Evolutionary conservation across 2,329 filamentous ascomycete species (phyloP), one percentile per base, ranked within the genome.

Genomic region (Ceratocystis cubensis): DNA sequence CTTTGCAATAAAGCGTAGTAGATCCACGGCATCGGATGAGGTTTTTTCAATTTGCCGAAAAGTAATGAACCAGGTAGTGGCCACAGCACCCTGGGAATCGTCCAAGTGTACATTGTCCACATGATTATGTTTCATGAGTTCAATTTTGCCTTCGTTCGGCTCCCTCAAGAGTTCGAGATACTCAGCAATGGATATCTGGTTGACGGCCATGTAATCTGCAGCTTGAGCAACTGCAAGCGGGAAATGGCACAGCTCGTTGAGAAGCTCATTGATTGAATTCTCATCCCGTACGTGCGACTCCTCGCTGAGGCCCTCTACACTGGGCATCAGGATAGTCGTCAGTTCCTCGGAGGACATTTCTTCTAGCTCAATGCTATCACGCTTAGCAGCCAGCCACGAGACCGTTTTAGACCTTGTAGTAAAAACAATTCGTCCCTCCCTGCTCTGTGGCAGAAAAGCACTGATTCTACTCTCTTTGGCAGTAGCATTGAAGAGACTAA

Each of bases 401-500:
- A 28, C 59, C 13, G 46, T 5, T 15, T 37, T 5, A 22, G 44
- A 56, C 30, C 64, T 63, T 3, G 56, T 69, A n/a, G 44, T 69
- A 22, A 67, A 33, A 0, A 69, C 25, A 22, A 65, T 53, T 13
- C 28, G 61, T 17, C 67, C 65, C 1, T 68, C 61, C 2, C 46
- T 5, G 17, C 65, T 70, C 0, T 61, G 61, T 0, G 75, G 76
- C 3, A 78, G 68, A 68, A 72, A 72, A 2, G 73, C 65, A 0
- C 15, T 0, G 10, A 65, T 48, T 22, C 53, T 10, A 0, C 1
- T 5, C 7, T 48, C 25, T 62, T 7, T 37, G 25, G 7, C 33
- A 62, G 50, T 3, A 67, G 1, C n/a, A 5, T 25, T 2, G 1
- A 25, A 22, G 1, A 25, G 10, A 10, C 7, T 5, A 22, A 2